phyloP scores from a whole-genome alignment of 306 rosid species.

The Herpetospermum pedunculosum region DNA sequence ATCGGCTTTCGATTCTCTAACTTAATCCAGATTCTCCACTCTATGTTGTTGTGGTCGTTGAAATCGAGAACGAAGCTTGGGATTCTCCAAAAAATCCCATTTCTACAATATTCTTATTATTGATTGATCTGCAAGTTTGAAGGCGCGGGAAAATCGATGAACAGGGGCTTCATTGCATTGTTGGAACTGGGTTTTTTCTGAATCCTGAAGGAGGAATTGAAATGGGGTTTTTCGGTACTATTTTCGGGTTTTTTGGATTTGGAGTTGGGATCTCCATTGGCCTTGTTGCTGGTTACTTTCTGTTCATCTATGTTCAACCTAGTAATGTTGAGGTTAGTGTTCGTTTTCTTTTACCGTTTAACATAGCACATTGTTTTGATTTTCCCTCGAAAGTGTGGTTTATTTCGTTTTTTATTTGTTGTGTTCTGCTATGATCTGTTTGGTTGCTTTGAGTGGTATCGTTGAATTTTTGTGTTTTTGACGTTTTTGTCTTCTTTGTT shows the following conservation, averaged over 20 bases:
- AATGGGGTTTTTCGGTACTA: constrained; percentile 70
- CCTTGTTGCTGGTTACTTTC: constrained; percentile 61
- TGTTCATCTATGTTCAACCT: constrained; percentile 62
- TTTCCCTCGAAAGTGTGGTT: background rate
- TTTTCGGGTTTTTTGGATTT: constrained; percentile 66
- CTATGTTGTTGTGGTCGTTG: background rate
- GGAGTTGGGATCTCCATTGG: constrained; percentile 76
- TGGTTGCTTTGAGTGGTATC: background rate
- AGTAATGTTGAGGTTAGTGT: constrained; percentile 46
- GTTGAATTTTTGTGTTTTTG: background rate
- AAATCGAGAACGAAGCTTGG: constrained; percentile 6
- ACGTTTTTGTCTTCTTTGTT: background rate
- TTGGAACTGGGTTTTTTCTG: background rate
- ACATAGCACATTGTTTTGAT: background rate
- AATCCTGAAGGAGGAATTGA: background rate
- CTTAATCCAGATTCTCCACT: background rate
- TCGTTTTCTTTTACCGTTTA: background rate
- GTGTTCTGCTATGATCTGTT: background rate
- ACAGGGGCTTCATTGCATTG: background rate
- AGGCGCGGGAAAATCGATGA: constrained; percentile 2
- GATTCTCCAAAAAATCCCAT: background rate
- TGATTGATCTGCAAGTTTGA: background rate
- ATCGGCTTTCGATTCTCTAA: background rate
- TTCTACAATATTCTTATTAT: background rate
- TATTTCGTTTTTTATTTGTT: background rate